These are phyloP conservation scores for Mrakia gelida DNA, from an alignment of 768 basidiomycete species.

Conservation along the genomic window DNA sequence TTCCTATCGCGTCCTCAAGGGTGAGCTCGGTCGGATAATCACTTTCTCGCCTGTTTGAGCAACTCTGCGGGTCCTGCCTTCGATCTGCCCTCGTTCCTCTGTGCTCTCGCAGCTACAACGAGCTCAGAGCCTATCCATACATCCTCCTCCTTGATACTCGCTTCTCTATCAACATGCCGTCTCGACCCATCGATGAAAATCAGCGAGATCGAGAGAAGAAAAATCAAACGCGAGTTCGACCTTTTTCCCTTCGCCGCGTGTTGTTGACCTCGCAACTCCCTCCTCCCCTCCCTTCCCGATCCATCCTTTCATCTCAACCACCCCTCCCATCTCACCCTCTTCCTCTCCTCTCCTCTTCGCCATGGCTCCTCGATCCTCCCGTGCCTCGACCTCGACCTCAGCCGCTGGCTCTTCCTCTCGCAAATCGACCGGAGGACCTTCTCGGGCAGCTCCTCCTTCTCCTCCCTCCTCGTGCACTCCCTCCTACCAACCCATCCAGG, in stretches of 20 bases:
- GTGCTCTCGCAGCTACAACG: too few relatives aligned
- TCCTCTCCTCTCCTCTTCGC: not conserved
- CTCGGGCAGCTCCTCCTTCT: not conserved
- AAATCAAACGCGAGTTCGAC: not conserved
- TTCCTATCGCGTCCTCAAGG: too few relatives aligned
- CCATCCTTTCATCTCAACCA: not conserved
- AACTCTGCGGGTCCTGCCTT: too few relatives aligned
- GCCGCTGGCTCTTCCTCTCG: not conserved
- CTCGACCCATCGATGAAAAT: too few relatives aligned
- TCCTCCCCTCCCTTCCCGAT: not conserved
- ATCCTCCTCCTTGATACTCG: too few relatives aligned
- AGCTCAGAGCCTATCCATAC: too few relatives aligned
- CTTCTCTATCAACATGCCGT: too few relatives aligned
- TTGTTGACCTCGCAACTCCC: not conserved
- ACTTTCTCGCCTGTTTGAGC: too few relatives aligned
- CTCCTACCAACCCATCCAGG: not conserved
- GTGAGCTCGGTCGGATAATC: too few relatives aligned
- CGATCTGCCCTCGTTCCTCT: too few relatives aligned
- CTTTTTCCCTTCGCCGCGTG: not conserved
- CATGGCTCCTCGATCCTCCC: slow-evolving; percentile 8
- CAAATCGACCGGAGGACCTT: not conserved
- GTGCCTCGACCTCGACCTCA: not conserved
- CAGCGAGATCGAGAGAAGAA: too few relatives aligned
- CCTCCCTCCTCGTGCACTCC: not conserved
- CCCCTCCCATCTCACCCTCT: not conserved